These are phyloP conservation scores for Cutaneotrichosporon sp. DNA, from an alignment of 1,284 basidiomycete genomes.

Conservation along the genomic window DNA sequence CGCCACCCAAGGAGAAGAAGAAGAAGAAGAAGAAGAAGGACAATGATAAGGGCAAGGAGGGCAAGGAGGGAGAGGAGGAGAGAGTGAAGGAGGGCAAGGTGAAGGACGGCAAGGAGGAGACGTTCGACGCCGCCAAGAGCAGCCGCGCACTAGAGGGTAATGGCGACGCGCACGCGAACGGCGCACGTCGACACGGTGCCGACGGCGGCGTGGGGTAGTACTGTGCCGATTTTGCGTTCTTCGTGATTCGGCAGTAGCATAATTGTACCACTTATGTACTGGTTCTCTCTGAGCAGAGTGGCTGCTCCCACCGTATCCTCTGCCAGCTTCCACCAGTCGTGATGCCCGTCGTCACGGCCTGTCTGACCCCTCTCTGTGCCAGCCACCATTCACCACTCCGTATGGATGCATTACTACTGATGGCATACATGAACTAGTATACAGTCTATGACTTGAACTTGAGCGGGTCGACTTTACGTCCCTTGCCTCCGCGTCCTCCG, in stretches of 20 bases:
- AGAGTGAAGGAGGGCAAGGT: slow-evolving; percentile 8
- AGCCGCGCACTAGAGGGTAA: neutral
- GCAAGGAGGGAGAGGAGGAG: slow-evolving; percentile 11
- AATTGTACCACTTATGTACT: neutral
- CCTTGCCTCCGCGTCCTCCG: slow-evolving; percentile 31
- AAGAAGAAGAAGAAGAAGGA: slow-evolving; percentile 27
- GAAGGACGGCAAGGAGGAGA: slow-evolving; percentile 12
- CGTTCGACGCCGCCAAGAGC: neutral
- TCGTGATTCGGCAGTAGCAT: neutral
- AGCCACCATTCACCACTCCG: neutral
- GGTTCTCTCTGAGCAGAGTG: neutral
- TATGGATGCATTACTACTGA: slow-evolving; percentile 6
- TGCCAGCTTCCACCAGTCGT: too few species aligned
- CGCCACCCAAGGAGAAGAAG: slow-evolving; percentile 25
- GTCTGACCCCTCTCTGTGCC: too few species aligned
- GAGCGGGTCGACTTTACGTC: slow-evolving; percentile 50
- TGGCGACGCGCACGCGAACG: neutral
- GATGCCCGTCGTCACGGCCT: too few species aligned
- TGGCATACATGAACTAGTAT: slow-evolving; percentile 14
- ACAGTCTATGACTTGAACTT: slow-evolving; percentile 36
- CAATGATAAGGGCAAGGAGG: slow-evolving; percentile 6
- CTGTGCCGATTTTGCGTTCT: neutral
- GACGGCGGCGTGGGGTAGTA: slow-evolving; percentile 1
- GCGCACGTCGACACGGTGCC: neutral
- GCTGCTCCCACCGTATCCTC: too few species aligned